Percentiles rank a stretch among this genome's conserved stretches.
Conservation (phyloP, 129 eudicot genomes). For the Cynara cardunculus region DNA sequence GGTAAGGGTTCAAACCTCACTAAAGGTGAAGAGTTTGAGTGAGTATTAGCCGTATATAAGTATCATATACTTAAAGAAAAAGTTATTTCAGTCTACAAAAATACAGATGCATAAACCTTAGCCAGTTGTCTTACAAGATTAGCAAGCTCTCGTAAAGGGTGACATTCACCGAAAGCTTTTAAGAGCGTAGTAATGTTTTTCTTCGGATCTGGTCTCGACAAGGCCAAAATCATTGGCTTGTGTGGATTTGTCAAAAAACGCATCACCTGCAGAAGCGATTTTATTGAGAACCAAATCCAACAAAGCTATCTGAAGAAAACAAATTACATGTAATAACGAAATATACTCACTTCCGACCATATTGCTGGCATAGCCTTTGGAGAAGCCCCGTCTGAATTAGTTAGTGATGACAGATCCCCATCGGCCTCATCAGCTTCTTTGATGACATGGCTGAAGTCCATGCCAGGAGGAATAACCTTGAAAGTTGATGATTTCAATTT, state of each 20-base stretch:
- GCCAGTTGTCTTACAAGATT: conserved; percentile 63
- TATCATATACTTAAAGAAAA: neutral
- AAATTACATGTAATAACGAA: neutral
- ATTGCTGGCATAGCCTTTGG: conserved; percentile 74
- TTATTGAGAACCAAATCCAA: neutral
- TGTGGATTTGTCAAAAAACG: conserved; percentile 93
- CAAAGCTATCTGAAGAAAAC: neutral
- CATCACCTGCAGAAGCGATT: conserved; percentile 51
- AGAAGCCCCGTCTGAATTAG: conserved; percentile 63
- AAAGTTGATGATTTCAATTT: neutral
- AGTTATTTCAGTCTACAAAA: neutral
- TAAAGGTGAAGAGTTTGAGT: neutral
- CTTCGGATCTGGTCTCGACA: conserved; percentile 93
- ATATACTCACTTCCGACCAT: conserved; percentile 72
- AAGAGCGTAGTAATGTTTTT: conserved; percentile 82
- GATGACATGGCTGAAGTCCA: conserved; percentile 89
- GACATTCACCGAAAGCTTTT: conserved; percentile 97
- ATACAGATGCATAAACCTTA: conserved; percentile 3
- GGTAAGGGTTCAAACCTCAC: neutral
- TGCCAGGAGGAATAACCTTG: conserved; percentile 94
- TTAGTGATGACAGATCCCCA: conserved; percentile 48
- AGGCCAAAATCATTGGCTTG: conserved; percentile 89
- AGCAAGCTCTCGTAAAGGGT: conserved; percentile 79
- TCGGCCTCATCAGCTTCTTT: conserved; percentile 62
- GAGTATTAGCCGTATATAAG: neutral